Percentiles rank a stretch among this genome's conserved stretches.
These are phyloP conservation scores for Aphanocladium album DNA, from an alignment of 2,329 filamentous ascomycete species.

Conservation along the genomic window DNA sequence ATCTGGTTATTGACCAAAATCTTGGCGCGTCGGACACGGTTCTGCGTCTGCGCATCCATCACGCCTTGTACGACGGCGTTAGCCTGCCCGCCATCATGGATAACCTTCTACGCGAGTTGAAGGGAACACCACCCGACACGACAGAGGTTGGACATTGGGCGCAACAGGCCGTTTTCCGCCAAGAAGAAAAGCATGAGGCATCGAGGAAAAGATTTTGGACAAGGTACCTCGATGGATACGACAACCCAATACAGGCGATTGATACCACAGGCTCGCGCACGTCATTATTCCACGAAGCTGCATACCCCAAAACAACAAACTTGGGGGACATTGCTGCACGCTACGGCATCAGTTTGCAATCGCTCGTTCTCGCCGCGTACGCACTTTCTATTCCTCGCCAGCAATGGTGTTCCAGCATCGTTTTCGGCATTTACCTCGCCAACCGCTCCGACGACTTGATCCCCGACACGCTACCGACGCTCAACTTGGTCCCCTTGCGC, in stretches of 20 bases:
- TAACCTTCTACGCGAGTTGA: slow-evolving; percentile 25
- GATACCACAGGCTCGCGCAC: slow-evolving; percentile 23
- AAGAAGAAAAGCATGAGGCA: slow-evolving; percentile 1
- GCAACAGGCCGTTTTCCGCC: slow-evolving; percentile 38
- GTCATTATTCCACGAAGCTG: slow-evolving; percentile 19
- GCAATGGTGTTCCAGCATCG: slow-evolving; percentile 27
- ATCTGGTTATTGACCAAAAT: slow-evolving; percentile 14
- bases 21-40: slow-evolving; percentile 17
- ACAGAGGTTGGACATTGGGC: background rate
- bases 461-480: slow-evolving; percentile 57
- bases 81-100: slow-evolving; percentile 63
- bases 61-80: slow-evolving; percentile 83
- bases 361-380: slow-evolving; percentile 5
- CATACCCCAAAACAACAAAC: background rate
- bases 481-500: slow-evolving; percentile 72
- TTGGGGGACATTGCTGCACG: slow-evolving; percentile 30
- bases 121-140: background rate
- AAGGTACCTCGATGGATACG: slow-evolving; percentile 27
- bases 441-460: slow-evolving; percentile 58
- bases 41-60: slow-evolving; percentile 64
- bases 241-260: slow-evolving; percentile 16
- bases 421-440: slow-evolving; percentile 78
- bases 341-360: slow-evolving; percentile 62
- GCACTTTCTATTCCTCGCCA: slow-evolving; percentile 42
- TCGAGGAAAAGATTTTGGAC: slow-evolving; percentile 36